Evolutionary conservation across 2,329 filamentous ascomycete species (phyloP).

Genomic region (Plectosphaerella sp.): DNA sequence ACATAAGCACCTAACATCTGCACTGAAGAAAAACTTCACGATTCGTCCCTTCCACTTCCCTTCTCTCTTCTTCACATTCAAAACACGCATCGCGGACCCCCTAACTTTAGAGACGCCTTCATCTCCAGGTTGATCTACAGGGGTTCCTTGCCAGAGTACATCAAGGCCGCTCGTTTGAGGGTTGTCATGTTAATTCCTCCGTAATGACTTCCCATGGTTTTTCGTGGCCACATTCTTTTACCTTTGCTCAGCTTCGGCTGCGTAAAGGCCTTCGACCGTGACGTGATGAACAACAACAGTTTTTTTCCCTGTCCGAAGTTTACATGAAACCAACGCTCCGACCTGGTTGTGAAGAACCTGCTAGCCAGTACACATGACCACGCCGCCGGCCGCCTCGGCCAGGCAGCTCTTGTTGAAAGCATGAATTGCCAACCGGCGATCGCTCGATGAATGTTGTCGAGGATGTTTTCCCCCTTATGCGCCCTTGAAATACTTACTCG

Average conservation of each 20-base stretch:
- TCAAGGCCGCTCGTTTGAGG: constrained; percentile 24
- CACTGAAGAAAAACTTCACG: neutral
- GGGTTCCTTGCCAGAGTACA: constrained; percentile 9
- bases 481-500: constrained; percentile 68
- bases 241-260: neutral
- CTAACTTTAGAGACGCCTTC: constrained; percentile 1
- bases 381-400: too few relatives aligned
- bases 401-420: constrained; percentile 5
- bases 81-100: neutral
- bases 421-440: neutral
- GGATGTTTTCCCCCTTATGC: neutral
- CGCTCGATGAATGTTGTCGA: too few relatives aligned
- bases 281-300: too few relatives aligned
- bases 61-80: constrained; percentile 17
- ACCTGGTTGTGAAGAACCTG: too few relatives aligned
- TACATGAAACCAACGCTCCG: too few relatives aligned
- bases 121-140: neutral
- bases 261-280: too few relatives aligned
- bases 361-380: too few relatives aligned
- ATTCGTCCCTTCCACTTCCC: constrained; percentile 8
- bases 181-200: constrained; percentile 30
- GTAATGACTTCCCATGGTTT: constrained; percentile 40
- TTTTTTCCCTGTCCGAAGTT: too few relatives aligned
- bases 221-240: constrained; percentile 31
- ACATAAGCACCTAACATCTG: neutral